phyloP scores from a whole-genome alignment of 192 early-diverging fungal genomes.

The Podila horticola region DNA sequence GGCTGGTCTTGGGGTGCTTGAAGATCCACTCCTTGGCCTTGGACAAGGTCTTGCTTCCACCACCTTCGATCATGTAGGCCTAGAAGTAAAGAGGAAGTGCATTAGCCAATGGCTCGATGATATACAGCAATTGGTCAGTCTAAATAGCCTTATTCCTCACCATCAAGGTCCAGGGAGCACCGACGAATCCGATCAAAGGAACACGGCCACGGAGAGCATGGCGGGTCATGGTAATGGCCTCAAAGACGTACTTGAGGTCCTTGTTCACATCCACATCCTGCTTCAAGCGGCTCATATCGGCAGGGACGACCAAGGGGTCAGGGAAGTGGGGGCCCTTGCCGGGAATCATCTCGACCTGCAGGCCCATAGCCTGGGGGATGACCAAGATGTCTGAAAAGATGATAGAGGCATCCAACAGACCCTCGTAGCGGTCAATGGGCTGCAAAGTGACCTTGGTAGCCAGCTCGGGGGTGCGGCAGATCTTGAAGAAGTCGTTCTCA shows the following conservation, averaged over 20 bases:
- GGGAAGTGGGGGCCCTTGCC: conserved; percentile 93
- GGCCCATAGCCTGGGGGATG: conserved; percentile 95
- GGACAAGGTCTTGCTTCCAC: conserved; percentile 89
- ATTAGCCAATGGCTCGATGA: not conserved
- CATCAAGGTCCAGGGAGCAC: conserved; percentile 98
- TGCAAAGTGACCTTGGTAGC: conserved; percentile 96
- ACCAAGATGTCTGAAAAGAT: conserved; percentile 99
- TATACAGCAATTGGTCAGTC: not conserved
- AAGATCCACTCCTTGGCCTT: conserved; percentile 95
- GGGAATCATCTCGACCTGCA: conserved; percentile 94
- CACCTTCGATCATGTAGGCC: conserved; percentile 99
- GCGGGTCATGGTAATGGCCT: conserved; percentile 94
- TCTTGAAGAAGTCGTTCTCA: conserved; percentile 93
- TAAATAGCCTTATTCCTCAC: conserved; percentile 5
- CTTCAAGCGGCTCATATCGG: conserved; percentile 73
- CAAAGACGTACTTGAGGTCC: conserved; percentile 90
- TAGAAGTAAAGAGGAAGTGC: not conserved
- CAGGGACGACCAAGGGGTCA: conserved; percentile 76
- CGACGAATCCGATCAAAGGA: conserved; percentile 95
- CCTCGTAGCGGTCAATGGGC: conserved; percentile 92
- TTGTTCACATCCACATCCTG: conserved; percentile 75
- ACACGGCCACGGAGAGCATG: conserved; percentile 84
- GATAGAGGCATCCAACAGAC: conserved; percentile 94
- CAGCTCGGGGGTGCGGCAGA: conserved; percentile 92
- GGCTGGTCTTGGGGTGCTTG: conserved; percentile 76